Base-by-base conservation (phyloP, 2,329 filamentous ascomycete species). In the Remersonia thermophila region DNA sequence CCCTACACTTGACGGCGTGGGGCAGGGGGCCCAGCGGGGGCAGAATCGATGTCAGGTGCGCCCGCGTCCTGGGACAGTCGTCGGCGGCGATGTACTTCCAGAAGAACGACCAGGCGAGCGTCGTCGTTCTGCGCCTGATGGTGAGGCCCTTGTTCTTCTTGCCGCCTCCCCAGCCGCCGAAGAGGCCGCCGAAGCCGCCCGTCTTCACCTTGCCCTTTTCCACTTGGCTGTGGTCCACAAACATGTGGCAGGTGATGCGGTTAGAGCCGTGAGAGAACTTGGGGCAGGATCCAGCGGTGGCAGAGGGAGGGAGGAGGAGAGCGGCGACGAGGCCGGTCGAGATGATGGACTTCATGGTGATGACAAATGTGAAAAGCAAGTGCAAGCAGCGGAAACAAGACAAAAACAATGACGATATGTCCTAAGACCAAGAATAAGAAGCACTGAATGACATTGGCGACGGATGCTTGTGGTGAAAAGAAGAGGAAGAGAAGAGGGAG, bases 231-330 rank as follows among this genome's bases (percentile, higher is more conserved):
- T 57, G 51, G 27, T 51, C 56, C 8, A 58, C 55, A 10, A 56
- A 56, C 12, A 54, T 39, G 29, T 58, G 55, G 45, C 57, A 61
- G 6, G 55, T 50, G 5, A 30, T 32, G 16, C 52, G 51, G 39
- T 52, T 58, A 3, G 52, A 51, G 47, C 54, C 57, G 38, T 56
- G 42, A 13, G 57, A 41, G 15, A 41, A 42, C 38, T 46, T 50
- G 37, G 35, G 35, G 4, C 35, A 37, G 10, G 27, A 11, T 11
- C 38, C 35, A 10, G 55, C 57, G 12, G 36, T 6, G 27, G 39
- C 37, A 13, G 34, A 13, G 3, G 37, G 27, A 28, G 40, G 30
- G 17, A 47, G 10, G 31, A 43, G 8, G 45, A 48, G 39, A 46
- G 41, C 47, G 35, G 50, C 51, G 35, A 56, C 34, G 42, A 52